phyloP scores from a whole-genome alignment of 768 basidiomycete genomes.

The Serpula lacrymans region DNA sequence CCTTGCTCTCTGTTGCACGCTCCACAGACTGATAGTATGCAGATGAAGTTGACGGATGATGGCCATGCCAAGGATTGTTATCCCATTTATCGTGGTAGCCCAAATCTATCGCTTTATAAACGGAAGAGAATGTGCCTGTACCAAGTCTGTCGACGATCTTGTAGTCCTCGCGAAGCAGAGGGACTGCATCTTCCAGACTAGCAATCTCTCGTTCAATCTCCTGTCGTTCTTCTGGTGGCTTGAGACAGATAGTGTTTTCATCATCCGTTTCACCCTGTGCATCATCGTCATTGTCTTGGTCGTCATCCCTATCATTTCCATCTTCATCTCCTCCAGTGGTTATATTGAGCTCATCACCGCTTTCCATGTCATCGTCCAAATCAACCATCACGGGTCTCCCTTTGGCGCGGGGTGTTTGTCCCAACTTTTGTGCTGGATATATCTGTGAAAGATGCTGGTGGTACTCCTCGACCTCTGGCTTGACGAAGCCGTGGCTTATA shows the following conservation, averaged over 20 bases:
- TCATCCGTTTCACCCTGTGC: constrained; percentile 52
- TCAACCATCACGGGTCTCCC: constrained; percentile 35
- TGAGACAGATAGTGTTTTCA: constrained; percentile 54
- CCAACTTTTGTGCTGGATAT: constrained; percentile 28
- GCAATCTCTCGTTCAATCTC: constrained; percentile 78
- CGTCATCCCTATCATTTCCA: constrained; percentile 29
- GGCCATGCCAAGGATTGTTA: constrained; percentile 69
- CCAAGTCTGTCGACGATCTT: constrained; percentile 86
- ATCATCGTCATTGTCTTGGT: constrained; percentile 31
- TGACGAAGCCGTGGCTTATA: constrained; percentile 36
- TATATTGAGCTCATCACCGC: constrained; percentile 33
- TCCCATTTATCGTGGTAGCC: constrained; percentile 73
- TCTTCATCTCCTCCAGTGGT: constrained; percentile 33
- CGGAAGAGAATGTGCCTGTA: constrained; percentile 97
- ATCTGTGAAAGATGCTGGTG: constrained; percentile 48
- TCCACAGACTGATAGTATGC: constrained; percentile 59
- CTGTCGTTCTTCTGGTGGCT: constrained; percentile 61
- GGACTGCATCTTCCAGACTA: constrained; percentile 64
- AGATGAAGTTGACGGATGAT: constrained; percentile 58
- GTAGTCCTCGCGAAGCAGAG: constrained; percentile 66
- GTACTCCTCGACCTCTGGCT: constrained; percentile 42
- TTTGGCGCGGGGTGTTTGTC: constrained; percentile 17
- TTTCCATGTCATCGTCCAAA: constrained; percentile 48
- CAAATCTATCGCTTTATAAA: constrained; percentile 95
- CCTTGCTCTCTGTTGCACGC: constrained; percentile 42